Base-by-base conservation (phyloP, 148 eudicot genomes). In the Diospyros lotus region DNA sequence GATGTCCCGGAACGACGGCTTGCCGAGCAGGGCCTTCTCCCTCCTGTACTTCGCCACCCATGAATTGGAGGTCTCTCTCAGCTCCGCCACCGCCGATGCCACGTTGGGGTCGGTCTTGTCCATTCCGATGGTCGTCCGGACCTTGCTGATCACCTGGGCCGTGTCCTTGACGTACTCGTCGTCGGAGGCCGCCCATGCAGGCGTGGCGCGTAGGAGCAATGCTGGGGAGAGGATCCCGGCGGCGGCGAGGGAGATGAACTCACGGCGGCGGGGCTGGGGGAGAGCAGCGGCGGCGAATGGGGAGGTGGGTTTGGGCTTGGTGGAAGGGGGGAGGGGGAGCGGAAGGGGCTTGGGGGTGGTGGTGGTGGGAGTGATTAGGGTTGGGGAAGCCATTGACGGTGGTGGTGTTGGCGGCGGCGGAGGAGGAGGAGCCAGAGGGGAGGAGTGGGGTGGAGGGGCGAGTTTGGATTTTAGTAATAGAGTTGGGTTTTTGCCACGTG, bases 1-100 rank as follows among this genome's bases (percentile, higher is more conserved):
- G 53, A 95, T 89, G 61, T 95, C 99, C 67, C 99, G 78, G 73
- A 95, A 95, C 3, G 96, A 90, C 5, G 85, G 56, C 78, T 90
- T 80, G 1, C 99, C 99, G 12, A 95, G 82, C 43, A 95, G 86
- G 0, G 87, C 66, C 60, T 95, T 95, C 79, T 95, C 99, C 40
- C 83, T 86, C 77, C 99, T 76, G 78, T 95, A 95, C 93, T 95
- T 95, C 0, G 98, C 97, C 83, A 95, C 98, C 98, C 98, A 95
- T 0, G 85, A 73, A 68, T 95, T 95, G 1, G 98, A 95, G 4
- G 93, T 71, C 13, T 86, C 93, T 48, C 97, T 78, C 1, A 95
- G 86, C 62, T 89, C 93, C 11, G 94, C 85, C 75, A 95, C 98
- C 8, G 94, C 94, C 6, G 77, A 81, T 0, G 97, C 94, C 48